Evolutionary conservation across 192 early-diverging fungal species (phyloP).

Genomic region (Funneliformis mosseae): DNA sequence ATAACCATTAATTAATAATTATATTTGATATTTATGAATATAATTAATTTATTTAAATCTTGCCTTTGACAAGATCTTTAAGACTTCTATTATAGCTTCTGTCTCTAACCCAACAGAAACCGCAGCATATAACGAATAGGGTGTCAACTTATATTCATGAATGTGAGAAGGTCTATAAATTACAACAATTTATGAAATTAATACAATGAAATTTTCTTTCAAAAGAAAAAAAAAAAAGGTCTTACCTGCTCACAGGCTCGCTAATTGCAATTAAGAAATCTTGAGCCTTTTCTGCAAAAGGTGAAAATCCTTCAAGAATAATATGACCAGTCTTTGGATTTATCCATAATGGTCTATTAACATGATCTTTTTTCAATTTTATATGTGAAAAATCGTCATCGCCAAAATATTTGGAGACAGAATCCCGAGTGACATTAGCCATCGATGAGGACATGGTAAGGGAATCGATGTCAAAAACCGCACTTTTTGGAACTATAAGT

Average conservation of each 20-base stretch:
- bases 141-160: constrained; percentile 94
- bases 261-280: constrained; percentile 96
- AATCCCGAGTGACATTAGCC: constrained; percentile 40
- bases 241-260: constrained; percentile 86
- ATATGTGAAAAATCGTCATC: constrained; percentile 76
- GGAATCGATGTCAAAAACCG: constrained; percentile 38
- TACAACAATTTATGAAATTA: background rate
- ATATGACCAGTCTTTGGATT: constrained; percentile 78
- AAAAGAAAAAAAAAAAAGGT: constrained; percentile 31
- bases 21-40: background rate
- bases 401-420: constrained; percentile 65
- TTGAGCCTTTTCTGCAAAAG: constrained; percentile 92
- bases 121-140: constrained; percentile 96
- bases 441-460: background rate
- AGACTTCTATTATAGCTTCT: constrained; percentile 86
- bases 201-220: background rate
- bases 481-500: constrained; percentile 43
- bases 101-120: constrained; percentile 95
- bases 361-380: constrained; percentile 86
- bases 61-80: constrained; percentile 89
- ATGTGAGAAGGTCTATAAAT: constrained; percentile 63
- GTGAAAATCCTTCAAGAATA: constrained; percentile 95
- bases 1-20: background rate
- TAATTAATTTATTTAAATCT: constrained; percentile 45
- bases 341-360: constrained; percentile 89